Conservation (phyloP, 768 basidiomycete species). For the Galerina sulciceps region DNA sequence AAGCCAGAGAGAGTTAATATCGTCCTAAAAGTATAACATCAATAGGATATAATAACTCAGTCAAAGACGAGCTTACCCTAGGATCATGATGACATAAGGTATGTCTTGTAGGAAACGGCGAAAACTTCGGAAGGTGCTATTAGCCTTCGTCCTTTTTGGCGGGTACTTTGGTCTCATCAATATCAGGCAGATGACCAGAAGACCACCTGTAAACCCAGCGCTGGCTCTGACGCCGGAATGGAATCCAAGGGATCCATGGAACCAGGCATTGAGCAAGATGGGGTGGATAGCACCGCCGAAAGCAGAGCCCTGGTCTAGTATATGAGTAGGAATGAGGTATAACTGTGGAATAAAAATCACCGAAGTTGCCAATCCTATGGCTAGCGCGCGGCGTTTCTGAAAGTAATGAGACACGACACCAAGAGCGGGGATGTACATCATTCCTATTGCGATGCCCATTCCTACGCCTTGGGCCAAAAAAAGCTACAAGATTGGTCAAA, state of each 20-base stretch:
- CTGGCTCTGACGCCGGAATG: conserved; percentile 55
- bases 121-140: conserved; percentile 31
- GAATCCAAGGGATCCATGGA: conserved; percentile 52
- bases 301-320: conserved; percentile 46
- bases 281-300: conserved; percentile 65
- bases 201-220: conserved; percentile 41
- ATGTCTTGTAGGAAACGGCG: conserved; percentile 43
- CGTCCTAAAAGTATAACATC: conserved; percentile 26
- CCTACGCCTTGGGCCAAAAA: conserved; percentile 52
- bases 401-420: conserved; percentile 44
- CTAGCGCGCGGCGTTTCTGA: conserved; percentile 34
- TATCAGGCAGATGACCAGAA: conserved; percentile 39
- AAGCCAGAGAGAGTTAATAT: conserved; percentile 39
- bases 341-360: conserved; percentile 17
- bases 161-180: conserved; percentile 49
- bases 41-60: not conserved
- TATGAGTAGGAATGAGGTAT: not conserved
- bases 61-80: conserved; percentile 32
- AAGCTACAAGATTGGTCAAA: conserved; percentile 32
- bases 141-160: conserved; percentile 33
- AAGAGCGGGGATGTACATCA: conserved; percentile 51
- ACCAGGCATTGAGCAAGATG: conserved; percentile 62
- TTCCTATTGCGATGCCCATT: conserved; percentile 53
- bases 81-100: conserved; percentile 46
- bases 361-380: conserved; percentile 38